Base-by-base conservation (phyloP, 805 yeast genomes). In the Zygosaccharomyces kombuchaensis region DNA sequence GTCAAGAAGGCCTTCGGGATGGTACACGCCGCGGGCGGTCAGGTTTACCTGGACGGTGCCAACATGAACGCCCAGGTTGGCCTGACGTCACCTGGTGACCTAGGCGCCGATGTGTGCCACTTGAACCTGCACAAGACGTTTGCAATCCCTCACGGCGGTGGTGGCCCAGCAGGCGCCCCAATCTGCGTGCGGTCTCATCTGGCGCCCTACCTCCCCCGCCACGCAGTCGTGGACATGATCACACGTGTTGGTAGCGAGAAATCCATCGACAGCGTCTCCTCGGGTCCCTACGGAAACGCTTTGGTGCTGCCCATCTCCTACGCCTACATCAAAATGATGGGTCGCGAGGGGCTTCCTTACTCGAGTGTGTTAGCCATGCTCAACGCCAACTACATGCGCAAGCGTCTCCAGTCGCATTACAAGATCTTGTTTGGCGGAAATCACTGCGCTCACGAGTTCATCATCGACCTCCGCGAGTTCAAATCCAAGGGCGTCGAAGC, bases 11-110 rank as follows among this genome's bases (percentile, higher is more conserved):
- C 96, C 21, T 85, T 90, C 57, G 85, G 86, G n/a, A 73, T 82
- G 47, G 87, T 91, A 30, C 99, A 93, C 66, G 57, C 68, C 14
- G 67, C 82, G 58, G 98, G 99, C 46, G 99, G 97, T 21, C 96
- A 90, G 68, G 98, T 93, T 16, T 93, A 93, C 70, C 73, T 91
- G 70, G 99, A 93, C 69, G 99, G 99, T 65, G 99, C 99, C 46
- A 93, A 93, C 70, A 93, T 93, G 99, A 93, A 93, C 66, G 99
- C 99, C 0, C 99, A 93, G 71, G 96, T 93, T 40, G 99, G 99
- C 10, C 75, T 93, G 49, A 91, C 98, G 0, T 86, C 96, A 6
- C 98, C 99, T 8, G 99, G 98, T 47, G 97, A 89, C 62, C 72
- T 93, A 56, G 98, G 97, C 43, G 98, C 98, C 9, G 99, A 93